phyloP scores from a whole-genome alignment of 2,329 filamentous ascomycete genomes.

The Chaetomiaceae sp. region DNA sequence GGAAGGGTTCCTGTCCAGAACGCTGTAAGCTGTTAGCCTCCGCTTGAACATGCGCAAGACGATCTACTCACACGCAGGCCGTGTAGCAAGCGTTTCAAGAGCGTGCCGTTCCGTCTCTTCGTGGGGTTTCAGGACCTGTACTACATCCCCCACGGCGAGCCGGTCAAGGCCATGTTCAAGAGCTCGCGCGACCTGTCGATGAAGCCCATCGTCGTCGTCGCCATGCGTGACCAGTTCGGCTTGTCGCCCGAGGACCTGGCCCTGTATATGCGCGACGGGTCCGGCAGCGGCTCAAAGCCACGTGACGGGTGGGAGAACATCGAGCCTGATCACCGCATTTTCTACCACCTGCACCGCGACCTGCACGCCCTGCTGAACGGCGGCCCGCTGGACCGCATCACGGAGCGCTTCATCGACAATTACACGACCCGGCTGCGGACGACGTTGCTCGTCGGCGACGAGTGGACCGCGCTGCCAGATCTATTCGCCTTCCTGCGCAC shows the following conservation, averaged over 20 bases:
- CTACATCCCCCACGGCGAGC: conserved; percentile 14
- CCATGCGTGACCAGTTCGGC: conserved; percentile 16
- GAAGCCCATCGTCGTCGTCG: conserved; percentile 14
- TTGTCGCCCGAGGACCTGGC: conserved; percentile 9
- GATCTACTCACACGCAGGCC: background rate
- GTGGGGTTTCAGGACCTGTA: conserved; percentile 12
- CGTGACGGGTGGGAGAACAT: conserved; percentile 15
- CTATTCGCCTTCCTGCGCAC: conserved; percentile 24
- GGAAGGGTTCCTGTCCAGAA: conserved; percentile 8
- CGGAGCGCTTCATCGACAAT: conserved; percentile 9
- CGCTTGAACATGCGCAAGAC: background rate
- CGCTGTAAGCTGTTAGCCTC: background rate
- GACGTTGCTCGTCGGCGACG: background rate
- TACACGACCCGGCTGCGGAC: conserved; percentile 7
- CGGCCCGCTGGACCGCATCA: conserved; percentile 9
- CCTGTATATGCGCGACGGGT: conserved; percentile 14
- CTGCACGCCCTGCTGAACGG: conserved; percentile 10
- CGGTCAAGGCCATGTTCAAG: conserved; percentile 13
- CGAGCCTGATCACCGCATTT: conserved; percentile 10
- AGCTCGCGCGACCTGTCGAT: conserved; percentile 11
- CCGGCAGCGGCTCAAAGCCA: conserved; percentile 16
- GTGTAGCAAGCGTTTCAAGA: conserved; percentile 1
- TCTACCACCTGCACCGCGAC: conserved; percentile 13
- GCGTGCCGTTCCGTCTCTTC: conserved; percentile 11
- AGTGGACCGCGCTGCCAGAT: conserved; percentile 21